These are phyloP conservation scores for Fusarium caatingaense DNA, from an alignment of 2,329 filamentous ascomycete genomes.

Conservation along the genomic window DNA sequence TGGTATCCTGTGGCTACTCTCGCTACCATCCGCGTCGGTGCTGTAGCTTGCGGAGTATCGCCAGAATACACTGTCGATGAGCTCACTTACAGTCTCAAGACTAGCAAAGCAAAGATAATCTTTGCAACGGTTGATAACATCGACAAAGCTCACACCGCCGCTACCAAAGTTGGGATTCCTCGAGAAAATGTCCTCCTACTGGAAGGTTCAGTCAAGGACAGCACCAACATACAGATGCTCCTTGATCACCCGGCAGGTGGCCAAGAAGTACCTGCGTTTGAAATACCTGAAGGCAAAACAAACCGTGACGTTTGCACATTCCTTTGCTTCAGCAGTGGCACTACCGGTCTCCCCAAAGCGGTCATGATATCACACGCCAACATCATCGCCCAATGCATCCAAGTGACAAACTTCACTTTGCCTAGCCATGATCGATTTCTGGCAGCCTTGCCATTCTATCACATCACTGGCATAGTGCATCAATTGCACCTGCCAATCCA, in stretches of 20 bases:
- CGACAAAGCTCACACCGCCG: background rate
- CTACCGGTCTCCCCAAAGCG: constrained; percentile 40
- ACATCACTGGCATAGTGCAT: constrained; percentile 34
- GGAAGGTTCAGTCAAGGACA: background rate
- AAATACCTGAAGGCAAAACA: background rate
- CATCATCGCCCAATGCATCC: constrained; percentile 36
- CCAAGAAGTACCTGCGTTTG: background rate
- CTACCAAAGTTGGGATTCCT: constrained; percentile 10
- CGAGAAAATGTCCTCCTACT: background rate
- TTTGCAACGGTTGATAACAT: constrained; percentile 4
- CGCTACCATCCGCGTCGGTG: background rate
- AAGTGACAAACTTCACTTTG: constrained; percentile 17
- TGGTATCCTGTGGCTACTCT: constrained; percentile 9
- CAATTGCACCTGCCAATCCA: background rate
- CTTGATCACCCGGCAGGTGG: background rate
- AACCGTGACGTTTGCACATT: constrained; percentile 26
- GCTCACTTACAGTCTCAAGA: constrained; percentile 8
- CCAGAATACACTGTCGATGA: constrained; percentile 24
- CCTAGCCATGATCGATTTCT: constrained; percentile 21
- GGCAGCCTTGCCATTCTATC: constrained; percentile 44
- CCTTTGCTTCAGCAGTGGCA: constrained; percentile 42
- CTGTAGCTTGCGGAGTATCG: constrained; percentile 8
- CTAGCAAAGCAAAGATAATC: constrained; percentile 12
- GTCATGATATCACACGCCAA: constrained; percentile 43
- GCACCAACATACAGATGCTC: background rate